Base-by-base conservation (phyloP, 2,329 filamentous ascomycete genomes). In the Clonostachys rhizophaga region DNA sequence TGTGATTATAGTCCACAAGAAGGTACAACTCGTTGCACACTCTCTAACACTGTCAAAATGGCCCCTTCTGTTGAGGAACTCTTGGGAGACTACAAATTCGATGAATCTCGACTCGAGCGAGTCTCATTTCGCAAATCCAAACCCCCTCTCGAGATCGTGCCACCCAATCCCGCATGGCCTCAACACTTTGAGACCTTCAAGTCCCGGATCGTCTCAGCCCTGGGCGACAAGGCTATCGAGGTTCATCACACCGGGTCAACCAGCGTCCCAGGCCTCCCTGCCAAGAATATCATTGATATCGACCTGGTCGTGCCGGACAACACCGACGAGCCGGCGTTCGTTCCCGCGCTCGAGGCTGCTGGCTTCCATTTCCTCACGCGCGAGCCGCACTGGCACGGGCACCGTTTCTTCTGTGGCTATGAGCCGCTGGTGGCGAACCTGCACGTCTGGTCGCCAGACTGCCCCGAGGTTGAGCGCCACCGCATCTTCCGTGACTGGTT, bases 251-350 rank as follows among this genome's bases (percentile, higher is more conserved):
- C 71, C 34, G 76, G 76, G 24, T 78, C 73, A 12, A 79, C 77
- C 30, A 72, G 71, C 44, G 63, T 80, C 7, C 71, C 72, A 0
- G 61, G 58, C 8, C 65, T 80, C 5, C 63, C 71, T 0, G 76
- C 77, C 42, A 79, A 80, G 59, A 62, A 66, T 33, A 59, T 78
- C 42, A 74, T 80, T 42, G 76, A 80, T 54, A 65, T 80, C 30
- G 77, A 79, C 53, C 58, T 79, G 9, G 62, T 70, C 5, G 63
- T 79, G 8, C 43, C 54, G 4, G 62, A 75, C 43, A 49, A 66
- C 20, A 52, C 52, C 11, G 63, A 69, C 37, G 74, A 79, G 52
- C 56, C 51, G 3, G 56, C 58, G 2, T 78, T 78, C 49, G 70
- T 68, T 8, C 54, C 62, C 3, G 57, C 57, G 4, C 69, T 78